A percentile compares a stretch with the other conserved stretches of the same genome.
Evolutionary conservation across 1,284 basidiomycete species (phyloP).

Genomic region (Cystobasidium pallidum): DNA sequence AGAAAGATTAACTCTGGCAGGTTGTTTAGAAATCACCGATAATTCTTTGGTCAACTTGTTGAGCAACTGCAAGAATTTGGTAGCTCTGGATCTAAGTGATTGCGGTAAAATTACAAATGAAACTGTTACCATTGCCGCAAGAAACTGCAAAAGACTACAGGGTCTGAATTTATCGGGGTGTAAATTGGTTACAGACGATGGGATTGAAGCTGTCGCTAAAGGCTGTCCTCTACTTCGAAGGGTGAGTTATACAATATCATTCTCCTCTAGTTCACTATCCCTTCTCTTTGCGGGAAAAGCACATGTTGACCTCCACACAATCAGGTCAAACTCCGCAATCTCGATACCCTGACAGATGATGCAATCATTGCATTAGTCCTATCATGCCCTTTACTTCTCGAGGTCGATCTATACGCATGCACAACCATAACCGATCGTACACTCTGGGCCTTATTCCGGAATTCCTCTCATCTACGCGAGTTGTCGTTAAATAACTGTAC

Average conservation of each 20-base stretch:
- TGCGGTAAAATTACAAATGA: constrained; percentile 71
- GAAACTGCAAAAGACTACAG: constrained; percentile 75
- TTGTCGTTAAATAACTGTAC: constrained; percentile 80
- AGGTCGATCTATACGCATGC: constrained; percentile 90
- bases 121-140: constrained; percentile 72
- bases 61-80: constrained; percentile 67
- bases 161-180: constrained; percentile 91
- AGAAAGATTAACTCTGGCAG: constrained; percentile 88
- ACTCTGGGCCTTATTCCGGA: constrained; percentile 80
- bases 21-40: constrained; percentile 74
- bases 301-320: not conserved
- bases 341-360: constrained; percentile 76
- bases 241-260: constrained; percentile 53
- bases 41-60: constrained; percentile 71
- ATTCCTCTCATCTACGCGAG: constrained; percentile 83
- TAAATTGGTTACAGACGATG: constrained; percentile 75
- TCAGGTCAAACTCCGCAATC: constrained; percentile 81
- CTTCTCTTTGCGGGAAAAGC: no score
- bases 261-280: not conserved
- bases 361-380: constrained; percentile 78
- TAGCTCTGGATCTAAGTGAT: constrained; percentile 85
- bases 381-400: constrained; percentile 82
- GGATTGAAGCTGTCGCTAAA: constrained; percentile 74
- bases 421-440: constrained; percentile 74
- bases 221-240: constrained; percentile 74